Evolutionary conservation across 2,329 filamentous ascomycete genomes (phyloP).

Genomic region (Sarocladium kiliense): DNA sequence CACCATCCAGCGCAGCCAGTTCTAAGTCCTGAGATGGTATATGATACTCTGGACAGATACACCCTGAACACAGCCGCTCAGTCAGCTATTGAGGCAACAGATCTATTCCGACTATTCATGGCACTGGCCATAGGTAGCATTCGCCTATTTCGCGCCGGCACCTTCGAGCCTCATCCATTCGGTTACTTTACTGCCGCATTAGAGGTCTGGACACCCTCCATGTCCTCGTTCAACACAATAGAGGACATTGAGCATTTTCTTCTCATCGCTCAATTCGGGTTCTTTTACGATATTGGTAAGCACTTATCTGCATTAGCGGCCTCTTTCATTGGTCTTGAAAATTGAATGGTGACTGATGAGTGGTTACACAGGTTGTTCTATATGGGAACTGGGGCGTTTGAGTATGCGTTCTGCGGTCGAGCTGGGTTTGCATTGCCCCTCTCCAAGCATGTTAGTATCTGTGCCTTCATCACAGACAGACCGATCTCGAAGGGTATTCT

Average conservation of each 20-base stretch:
- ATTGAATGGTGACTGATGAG: neutral
- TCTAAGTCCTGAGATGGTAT: neutral
- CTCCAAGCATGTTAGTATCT: neutral
- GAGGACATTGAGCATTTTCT: slow-evolving; percentile 11
- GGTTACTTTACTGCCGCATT: slow-evolving; percentile 12
- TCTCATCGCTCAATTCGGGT: slow-evolving; percentile 10
- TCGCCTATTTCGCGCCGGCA: slow-evolving; percentile 8
- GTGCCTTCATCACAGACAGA: neutral
- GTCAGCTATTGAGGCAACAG: neutral
- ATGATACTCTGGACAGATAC: neutral
- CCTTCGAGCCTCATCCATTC: slow-evolving; percentile 8
- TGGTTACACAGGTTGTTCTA: slow-evolving; percentile 7
- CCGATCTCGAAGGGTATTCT: slow-evolving; percentile 9
- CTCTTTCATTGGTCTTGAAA: neutral
- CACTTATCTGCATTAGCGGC: neutral
- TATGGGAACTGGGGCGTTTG: slow-evolving; percentile 11
- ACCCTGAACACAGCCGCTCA: neutral
- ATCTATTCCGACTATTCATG: slow-evolving; percentile 10
- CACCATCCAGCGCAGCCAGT: neutral
- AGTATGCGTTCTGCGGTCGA: slow-evolving; percentile 11
- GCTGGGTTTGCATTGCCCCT: slow-evolving; percentile 3
- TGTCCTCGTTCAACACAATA: slow-evolving; percentile 6
- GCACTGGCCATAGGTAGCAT: slow-evolving; percentile 11
- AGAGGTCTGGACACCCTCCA: slow-evolving; percentile 7
- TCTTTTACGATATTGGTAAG: slow-evolving; percentile 12